These are phyloP conservation scores for Trichoderma simmonsii DNA, from an alignment of 2,329 filamentous ascomycete species.

Conservation along the genomic window DNA sequence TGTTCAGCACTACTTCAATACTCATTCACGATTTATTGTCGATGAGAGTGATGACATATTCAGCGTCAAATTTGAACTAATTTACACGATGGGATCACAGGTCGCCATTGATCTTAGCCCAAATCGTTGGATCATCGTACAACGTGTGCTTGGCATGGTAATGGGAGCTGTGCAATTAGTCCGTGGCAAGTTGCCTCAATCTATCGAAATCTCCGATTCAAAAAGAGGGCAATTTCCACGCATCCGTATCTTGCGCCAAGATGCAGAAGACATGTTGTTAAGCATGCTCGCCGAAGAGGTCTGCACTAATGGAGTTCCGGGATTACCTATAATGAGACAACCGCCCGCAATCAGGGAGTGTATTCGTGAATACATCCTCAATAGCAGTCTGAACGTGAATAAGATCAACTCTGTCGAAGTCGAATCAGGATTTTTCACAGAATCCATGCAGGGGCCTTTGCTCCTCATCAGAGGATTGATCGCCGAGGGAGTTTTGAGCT, in stretches of 20 bases:
- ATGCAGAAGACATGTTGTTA: slow-evolving; percentile 32
- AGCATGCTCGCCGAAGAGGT: slow-evolving; percentile 38
- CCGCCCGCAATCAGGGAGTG: neutral
- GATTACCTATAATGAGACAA: slow-evolving; percentile 42
- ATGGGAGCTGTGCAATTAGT: neutral
- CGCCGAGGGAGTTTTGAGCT: slow-evolving; percentile 51
- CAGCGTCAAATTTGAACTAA: slow-evolving; percentile 56
- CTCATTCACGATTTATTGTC: slow-evolving; percentile 51
- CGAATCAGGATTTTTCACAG: neutral
- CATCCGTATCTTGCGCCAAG: slow-evolving; percentile 44
- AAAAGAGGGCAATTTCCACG: slow-evolving; percentile 42
- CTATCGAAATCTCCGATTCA: slow-evolving; percentile 41
- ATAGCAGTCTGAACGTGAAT: neutral
- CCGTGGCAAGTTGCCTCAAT: slow-evolving; percentile 28
- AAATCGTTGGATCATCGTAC: slow-evolving; percentile 49
- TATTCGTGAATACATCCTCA: neutral
- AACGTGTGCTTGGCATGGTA: slow-evolving; percentile 44
- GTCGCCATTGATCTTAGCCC: slow-evolving; percentile 42
- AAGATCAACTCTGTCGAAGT: neutral
- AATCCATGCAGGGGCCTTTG: slow-evolving; percentile 29
- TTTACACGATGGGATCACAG: slow-evolving; percentile 60
- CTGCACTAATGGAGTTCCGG: slow-evolving; percentile 39
- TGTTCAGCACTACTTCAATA: slow-evolving; percentile 45
- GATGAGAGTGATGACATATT: slow-evolving; percentile 67
- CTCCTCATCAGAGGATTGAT: slow-evolving; percentile 56